Evolutionary conservation across 2,329 filamentous ascomycete genomes (phyloP).

Genomic region (Chaetothyriales sp.): DNA sequence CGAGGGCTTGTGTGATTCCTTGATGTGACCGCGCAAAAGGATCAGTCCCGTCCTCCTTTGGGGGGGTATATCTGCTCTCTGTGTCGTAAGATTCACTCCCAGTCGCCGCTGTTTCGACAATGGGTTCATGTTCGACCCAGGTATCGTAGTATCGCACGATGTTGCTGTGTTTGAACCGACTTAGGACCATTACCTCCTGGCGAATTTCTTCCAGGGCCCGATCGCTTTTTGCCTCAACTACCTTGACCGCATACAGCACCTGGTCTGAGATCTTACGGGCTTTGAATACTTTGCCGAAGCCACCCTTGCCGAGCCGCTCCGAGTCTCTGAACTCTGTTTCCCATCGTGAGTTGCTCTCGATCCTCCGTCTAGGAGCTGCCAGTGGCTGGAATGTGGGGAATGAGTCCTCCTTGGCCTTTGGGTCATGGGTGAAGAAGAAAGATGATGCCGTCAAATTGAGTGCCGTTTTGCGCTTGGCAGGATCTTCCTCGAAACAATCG

Average conservation of each 20-base stretch:
- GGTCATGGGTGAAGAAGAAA: background rate
- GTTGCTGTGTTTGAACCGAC: slow-evolving; percentile 80
- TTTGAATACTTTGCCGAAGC: slow-evolving; percentile 92
- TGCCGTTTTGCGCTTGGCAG: slow-evolving; percentile 70
- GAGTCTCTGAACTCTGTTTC: slow-evolving; percentile 82
- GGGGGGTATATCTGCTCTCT: background rate
- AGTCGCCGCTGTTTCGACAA: background rate
- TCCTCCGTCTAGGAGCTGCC: slow-evolving; percentile 3
- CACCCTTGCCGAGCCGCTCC: slow-evolving; percentile 77
- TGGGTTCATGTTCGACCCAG: slow-evolving; percentile 61
- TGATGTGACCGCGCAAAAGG: background rate
- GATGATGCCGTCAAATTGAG: slow-evolving; percentile 43
- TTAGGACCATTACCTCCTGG: slow-evolving; percentile 76
- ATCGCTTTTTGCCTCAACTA: slow-evolving; percentile 72
- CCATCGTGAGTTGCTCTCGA: slow-evolving; percentile 53
- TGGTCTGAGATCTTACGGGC: slow-evolving; percentile 88
- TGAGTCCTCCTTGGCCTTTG: slow-evolving; percentile 15
- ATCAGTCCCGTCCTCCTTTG: background rate
- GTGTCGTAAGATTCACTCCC: background rate
- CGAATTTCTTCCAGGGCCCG: slow-evolving; percentile 50
- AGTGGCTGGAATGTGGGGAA: slow-evolving; percentile 3
- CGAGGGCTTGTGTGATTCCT: background rate
- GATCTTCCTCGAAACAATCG: slow-evolving; percentile 72
- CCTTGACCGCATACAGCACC: slow-evolving; percentile 91
- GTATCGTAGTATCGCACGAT: slow-evolving; percentile 87